phyloP scores from a whole-genome alignment of 2,329 filamentous ascomycete species.

The Nemania sp. region DNA sequence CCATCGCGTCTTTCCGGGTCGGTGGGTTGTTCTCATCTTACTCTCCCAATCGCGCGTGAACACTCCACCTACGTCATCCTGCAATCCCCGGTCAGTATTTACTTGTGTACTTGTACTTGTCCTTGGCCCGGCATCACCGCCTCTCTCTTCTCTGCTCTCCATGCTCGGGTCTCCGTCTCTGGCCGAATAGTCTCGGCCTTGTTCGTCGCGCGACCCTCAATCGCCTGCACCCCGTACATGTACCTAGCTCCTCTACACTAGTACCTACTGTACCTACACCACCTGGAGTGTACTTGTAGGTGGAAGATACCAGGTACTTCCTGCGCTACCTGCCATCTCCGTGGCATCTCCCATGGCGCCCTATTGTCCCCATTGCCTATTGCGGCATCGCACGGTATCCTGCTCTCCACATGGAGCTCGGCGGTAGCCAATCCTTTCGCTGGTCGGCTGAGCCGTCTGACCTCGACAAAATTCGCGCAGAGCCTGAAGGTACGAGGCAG shows the following conservation, averaged over 20 bases:
- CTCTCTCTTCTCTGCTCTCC: conserved; percentile 7
- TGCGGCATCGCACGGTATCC: conserved; percentile 37
- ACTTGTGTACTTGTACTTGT: too few species aligned
- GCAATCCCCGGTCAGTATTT: not conserved
- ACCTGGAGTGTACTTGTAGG: not conserved
- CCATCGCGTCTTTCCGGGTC: not conserved
- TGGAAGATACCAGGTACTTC: not conserved
- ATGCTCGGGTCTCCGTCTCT: conserved; percentile 9
- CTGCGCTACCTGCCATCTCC: conserved; percentile 14
- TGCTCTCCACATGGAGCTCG: conserved; percentile 37
- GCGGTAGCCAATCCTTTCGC: conserved; percentile 26
- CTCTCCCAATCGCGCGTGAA: not conserved
- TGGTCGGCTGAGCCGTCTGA: conserved; percentile 26
- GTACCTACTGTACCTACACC: not conserved
- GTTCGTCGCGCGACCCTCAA: conserved; percentile 24
- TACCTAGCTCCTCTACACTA: too few species aligned
- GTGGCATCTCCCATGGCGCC: conserved; percentile 34
- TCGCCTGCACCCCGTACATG: not conserved
- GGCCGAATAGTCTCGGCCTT: conserved; percentile 26
- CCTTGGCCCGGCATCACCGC: conserved; percentile 28
- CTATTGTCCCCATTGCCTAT: conserved; percentile 30
- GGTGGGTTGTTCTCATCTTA: not conserved
- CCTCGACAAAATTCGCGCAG: conserved; percentile 42
- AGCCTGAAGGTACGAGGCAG: not conserved
- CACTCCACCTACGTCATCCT: conserved; percentile 10